Evolutionary conservation across 106 monocot genomes (phyloP).

Genomic region (Apostasia ramifera): DNA sequence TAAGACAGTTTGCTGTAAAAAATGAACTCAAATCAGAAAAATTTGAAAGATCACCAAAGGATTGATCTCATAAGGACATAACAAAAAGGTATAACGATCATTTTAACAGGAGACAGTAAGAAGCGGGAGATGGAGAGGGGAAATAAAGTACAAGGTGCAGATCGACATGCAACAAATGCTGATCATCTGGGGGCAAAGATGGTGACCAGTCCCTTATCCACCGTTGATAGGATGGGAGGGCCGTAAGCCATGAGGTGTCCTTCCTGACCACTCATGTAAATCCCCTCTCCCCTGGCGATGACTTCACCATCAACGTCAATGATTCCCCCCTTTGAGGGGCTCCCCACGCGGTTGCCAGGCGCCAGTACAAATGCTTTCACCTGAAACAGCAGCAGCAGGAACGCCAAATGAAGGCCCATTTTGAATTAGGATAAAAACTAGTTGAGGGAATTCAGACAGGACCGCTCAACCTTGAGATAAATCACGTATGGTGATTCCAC

Average conservation of each 20-base stretch:
- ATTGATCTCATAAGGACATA: no score
- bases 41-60: no score
- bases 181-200: constrained; percentile 54
- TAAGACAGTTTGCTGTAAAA: no score
- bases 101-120: no score
- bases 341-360: constrained; percentile 57
- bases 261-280: constrained; percentile 13
- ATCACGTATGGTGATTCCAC: constrained; percentile 59
- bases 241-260: constrained; percentile 68
- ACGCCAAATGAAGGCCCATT: not conserved
- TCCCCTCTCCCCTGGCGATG: constrained; percentile 55
- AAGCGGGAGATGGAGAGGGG: no score
- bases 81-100: no score
- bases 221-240: constrained; percentile 44
- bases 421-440: not conserved
- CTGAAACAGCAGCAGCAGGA: constrained; percentile 21
- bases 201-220: constrained; percentile 66
- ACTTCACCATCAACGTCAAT: constrained; percentile 86
- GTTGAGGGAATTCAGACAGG: not conserved
- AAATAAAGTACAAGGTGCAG: not conserved
- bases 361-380: constrained; percentile 69
- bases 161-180: not conserved
- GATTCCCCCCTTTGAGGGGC: constrained; percentile 57
- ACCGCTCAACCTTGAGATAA: constrained; percentile 58
- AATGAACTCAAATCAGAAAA: no score